Conservation (phyloP, 2,329 filamentous ascomycete species). For the Davidsoniella neocaledoniae region DNA sequence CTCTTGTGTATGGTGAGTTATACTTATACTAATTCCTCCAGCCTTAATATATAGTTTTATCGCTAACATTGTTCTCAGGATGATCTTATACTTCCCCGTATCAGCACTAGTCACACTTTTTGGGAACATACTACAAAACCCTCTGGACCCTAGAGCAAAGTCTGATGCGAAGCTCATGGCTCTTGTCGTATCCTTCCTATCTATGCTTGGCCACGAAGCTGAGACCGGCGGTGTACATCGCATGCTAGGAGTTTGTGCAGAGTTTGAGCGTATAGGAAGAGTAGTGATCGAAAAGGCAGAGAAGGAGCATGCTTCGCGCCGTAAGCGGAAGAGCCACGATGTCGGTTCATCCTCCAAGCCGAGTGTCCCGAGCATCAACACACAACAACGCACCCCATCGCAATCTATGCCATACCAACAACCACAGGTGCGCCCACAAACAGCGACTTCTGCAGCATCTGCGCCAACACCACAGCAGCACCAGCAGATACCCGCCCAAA, state of each 20-base stretch:
- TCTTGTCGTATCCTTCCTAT: constrained; percentile 79
- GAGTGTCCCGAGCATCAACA: constrained; percentile 16
- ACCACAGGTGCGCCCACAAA: background rate
- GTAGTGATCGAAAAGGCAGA: constrained; percentile 84
- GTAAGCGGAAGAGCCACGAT: constrained; percentile 68
- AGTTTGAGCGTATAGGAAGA: constrained; percentile 88
- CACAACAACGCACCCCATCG: background rate
- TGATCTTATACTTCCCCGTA: constrained; percentile 92
- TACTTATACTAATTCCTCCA: background rate
- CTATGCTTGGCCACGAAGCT: constrained; percentile 74
- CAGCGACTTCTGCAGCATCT: background rate
- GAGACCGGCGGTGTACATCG: constrained; percentile 81
- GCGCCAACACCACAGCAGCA: constrained; percentile 3
- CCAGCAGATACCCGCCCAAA: background rate
- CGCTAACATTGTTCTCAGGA: constrained; percentile 27
- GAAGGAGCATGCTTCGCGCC: constrained; percentile 59
- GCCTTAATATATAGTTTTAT: background rate
- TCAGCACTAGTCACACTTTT: constrained; percentile 90
- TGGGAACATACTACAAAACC: constrained; percentile 91
- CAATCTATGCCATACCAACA: background rate
- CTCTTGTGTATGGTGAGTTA: constrained; percentile 75
- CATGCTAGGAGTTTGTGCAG: constrained; percentile 86
- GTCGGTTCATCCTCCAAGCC: constrained; percentile 14
- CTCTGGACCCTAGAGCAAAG: constrained; percentile 70
- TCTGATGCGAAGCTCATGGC: constrained; percentile 86